Base-by-base conservation (phyloP, 495 filamentous ascomycete genomes). In the Xylaria grammica region DNA sequence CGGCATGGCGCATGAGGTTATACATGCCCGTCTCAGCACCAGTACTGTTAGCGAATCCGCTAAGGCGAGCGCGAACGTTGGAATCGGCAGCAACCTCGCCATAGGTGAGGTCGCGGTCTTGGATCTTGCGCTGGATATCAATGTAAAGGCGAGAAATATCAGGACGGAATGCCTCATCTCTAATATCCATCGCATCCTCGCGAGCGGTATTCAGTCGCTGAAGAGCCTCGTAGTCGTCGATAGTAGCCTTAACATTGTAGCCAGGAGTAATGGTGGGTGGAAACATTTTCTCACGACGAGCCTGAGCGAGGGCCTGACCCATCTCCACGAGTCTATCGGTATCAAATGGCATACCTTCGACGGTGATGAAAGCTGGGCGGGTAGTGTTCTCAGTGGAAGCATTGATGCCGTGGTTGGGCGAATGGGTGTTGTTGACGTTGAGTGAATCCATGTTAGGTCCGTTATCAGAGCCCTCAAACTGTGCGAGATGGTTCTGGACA, bases 1-100 rank as follows among this genome's bases (percentile, higher is more conserved):
- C 60, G 0, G 72, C 72, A 48, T 74, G 72, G 44, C 69, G 55
- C 20, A 74, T 70, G 45, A 72, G 71, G 11, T 62, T 51, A 50
- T 74, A 74, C 9, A 74, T 68, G 34, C 60, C 60, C 0, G 65
- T 40, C 50, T 74, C 72, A 7, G 69, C 65, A 1, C 60, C 27
- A 15, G 69, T 68, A 38, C 69, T 65, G 8, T 63, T 69, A 60
- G 71, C 69, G 32, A 74, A 64, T 56, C 67, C 67, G 40, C 22
- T n/a, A 15, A 74, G 51, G 6, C 69, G 69, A 44, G 69, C 60
- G 0, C 53, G 24, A 24, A 74, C 58, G 4, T 68, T 70, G 19
- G 67, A 40, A 0, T 67, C 51, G 22, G 71, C 72, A 44, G 67
- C 53, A 38, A 49, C 20, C 2, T 73, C 67, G 6, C 65, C 68